Evolutionary conservation across 768 basidiomycete species (phyloP), one percentile per base, ranked within the genome.

Genomic region (Amanita thiersii): DNA sequence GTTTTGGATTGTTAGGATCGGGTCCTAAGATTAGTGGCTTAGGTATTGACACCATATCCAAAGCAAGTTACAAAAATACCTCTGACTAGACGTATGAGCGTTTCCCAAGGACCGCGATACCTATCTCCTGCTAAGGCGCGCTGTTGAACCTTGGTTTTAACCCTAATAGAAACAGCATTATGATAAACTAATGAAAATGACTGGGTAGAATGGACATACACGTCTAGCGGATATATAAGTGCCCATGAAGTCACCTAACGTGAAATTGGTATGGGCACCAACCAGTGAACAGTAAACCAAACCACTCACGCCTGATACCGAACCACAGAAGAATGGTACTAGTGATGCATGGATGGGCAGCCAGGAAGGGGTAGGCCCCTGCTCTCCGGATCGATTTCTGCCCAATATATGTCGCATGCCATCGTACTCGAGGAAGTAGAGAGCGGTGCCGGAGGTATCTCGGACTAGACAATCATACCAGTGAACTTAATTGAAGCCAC

Each of bases 141-240:
- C 60, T 93, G 87, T 59, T 97, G 93, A n/a, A 93, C 72, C 63
- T 93, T 94, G 0, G 93, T 97, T 72, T 94, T 90, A 33, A 91
- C 86, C 31, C 86, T 88, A 49, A 14, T 47, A 18, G 14, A 19
- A 14, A 5, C 7, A 26, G 11, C 15, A 15, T 35, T 14, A 6
- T 23, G 20, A 37, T 29, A 3, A 32, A 6, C 30, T 3, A 49
- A 34, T 33, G 31, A 33, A 28, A 30, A 39, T 15, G 20, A 25
- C 28, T 23, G 34, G 40, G 29, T 39, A 17, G 25, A 23, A 33
- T 35, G 39, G 2, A 62, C 80, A 61, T 64, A 86, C 86, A 94
- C 91, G 57, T 94, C 91, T 39, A 94, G 72, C 9, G 92, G 92
- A 69, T 97, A 97, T 45, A 97, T 93, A 21, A 88, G 58, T 34